phyloP scores from a whole-genome alignment of 1,139 yeast species.

The Yamadazyma songkhlaensis region DNA sequence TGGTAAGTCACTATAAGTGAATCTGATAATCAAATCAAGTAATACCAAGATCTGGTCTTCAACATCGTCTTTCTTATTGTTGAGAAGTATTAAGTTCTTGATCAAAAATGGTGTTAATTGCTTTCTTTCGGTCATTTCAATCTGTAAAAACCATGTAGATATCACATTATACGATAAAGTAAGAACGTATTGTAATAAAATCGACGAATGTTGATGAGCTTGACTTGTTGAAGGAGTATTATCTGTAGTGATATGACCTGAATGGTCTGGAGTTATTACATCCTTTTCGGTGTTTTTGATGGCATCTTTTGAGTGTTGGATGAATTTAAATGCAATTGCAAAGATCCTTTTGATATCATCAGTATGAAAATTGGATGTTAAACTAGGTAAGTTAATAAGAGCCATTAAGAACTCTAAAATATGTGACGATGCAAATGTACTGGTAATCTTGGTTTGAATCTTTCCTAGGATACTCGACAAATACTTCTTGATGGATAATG shows the following conservation, averaged over 20 bases:
- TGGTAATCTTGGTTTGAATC: constrained; percentile 72
- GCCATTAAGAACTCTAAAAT: constrained; percentile 73
- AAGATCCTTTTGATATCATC: constrained; percentile 80
- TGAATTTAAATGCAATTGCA: constrained; percentile 79
- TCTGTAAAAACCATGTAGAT: constrained; percentile 69
- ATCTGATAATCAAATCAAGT: constrained; percentile 66
- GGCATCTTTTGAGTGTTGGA: constrained; percentile 63
- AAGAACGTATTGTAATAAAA: constrained; percentile 57
- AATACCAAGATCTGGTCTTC: constrained; percentile 60
- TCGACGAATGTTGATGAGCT: constrained; percentile 40
- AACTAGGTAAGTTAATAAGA: constrained; percentile 61
- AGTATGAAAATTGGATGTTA: constrained; percentile 68
- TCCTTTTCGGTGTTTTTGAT: constrained; percentile 21
- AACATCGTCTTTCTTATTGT: constrained; percentile 22
- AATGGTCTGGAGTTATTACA: constrained; percentile 6
- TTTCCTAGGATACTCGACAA: constrained; percentile 63
- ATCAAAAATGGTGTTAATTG: constrained; percentile 61
- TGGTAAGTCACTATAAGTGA: constrained; percentile 65
- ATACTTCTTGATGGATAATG: constrained; percentile 67
- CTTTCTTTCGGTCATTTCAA: constrained; percentile 57
- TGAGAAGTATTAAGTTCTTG: constrained; percentile 50
- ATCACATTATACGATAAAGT: constrained; percentile 68
- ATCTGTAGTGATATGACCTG: constrained; percentile 20
- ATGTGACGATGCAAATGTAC: constrained; percentile 67
- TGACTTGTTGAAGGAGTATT: constrained; percentile 45